Conservation (phyloP, 164 flowering plant genomes). For the Piper betle region DNA sequence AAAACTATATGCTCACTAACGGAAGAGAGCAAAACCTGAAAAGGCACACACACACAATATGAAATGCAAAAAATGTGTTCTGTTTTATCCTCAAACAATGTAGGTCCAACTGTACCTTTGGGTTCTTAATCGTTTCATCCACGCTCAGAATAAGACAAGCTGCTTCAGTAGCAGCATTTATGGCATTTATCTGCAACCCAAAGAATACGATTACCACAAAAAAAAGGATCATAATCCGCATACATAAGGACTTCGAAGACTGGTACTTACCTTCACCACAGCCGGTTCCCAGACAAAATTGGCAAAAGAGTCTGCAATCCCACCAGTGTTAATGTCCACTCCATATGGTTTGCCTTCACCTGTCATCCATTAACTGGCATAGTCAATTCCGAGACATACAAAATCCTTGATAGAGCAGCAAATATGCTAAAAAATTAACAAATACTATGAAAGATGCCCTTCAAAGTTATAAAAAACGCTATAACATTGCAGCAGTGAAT, state of each 20-base stretch:
- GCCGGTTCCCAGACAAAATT: slow-evolving; percentile 99
- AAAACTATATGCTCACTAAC: no score
- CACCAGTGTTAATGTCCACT: slow-evolving; percentile 94
- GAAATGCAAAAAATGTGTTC: neutral
- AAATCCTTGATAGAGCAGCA: neutral
- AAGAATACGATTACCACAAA: neutral
- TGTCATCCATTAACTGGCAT: slow-evolving; percentile 11
- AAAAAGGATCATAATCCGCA: no score
- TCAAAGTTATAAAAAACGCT: no score
- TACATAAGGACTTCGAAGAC: neutral
- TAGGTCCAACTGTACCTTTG: slow-evolving; percentile 47
- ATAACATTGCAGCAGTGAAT: no score
- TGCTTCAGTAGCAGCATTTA: slow-evolving; percentile 97
- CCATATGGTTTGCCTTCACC: slow-evolving; percentile 94
- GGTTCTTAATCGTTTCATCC: slow-evolving; percentile 94
- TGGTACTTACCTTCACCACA: slow-evolving; percentile 62
- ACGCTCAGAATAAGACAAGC: slow-evolving; percentile 92
- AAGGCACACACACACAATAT: neutral
- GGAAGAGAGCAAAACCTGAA: neutral
- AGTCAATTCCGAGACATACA: neutral
- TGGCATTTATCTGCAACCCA: slow-evolving; percentile 73
- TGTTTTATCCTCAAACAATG: neutral
- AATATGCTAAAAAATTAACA: neutral
- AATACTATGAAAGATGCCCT: neutral
- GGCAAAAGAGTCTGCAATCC: slow-evolving; percentile 82